These are phyloP conservation scores for Xylaria digitata DNA, from an alignment of 2,329 filamentous ascomycete genomes.

Conservation along the genomic window DNA sequence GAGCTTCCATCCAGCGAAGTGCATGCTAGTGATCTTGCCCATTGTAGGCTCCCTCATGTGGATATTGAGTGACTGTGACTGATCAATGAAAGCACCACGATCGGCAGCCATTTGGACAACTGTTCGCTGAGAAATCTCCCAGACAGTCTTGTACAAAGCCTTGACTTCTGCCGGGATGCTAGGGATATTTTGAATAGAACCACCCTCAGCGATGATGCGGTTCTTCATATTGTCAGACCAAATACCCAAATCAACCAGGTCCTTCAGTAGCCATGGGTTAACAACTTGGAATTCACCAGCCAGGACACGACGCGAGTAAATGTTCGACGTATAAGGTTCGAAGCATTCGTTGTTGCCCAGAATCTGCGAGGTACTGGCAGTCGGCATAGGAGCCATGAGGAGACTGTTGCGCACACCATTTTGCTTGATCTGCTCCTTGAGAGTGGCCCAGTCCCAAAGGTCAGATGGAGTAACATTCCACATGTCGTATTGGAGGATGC, in stretches of 20 bases:
- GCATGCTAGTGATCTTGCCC: slow-evolving; percentile 99
- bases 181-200: slow-evolving; percentile 95
- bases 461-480: slow-evolving; percentile 94
- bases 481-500: slow-evolving; percentile 98
- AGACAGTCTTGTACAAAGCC: slow-evolving; percentile 98
- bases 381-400: slow-evolving; percentile 96
- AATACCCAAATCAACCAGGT: slow-evolving; percentile 95
- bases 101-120: slow-evolving; percentile 99
- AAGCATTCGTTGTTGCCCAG: slow-evolving; percentile 99
- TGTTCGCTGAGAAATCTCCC: slow-evolving; percentile 96
- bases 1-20: slow-evolving; percentile 99
- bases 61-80: slow-evolving; percentile 99
- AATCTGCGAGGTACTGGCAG: slow-evolving; percentile 96
- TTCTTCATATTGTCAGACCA: slow-evolving; percentile 99
- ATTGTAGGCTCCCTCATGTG: slow-evolving; percentile 99
- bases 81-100: slow-evolving; percentile 97
- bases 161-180: slow-evolving; percentile 98
- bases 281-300: slow-evolving; percentile 99
- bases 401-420: slow-evolving; percentile 96
- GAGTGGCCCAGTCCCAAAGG: slow-evolving; percentile 93
- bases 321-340: slow-evolving; percentile 99
- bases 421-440: slow-evolving; percentile 92
- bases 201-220: slow-evolving; percentile 96
- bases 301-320: slow-evolving; percentile 97
- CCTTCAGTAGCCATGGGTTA: slow-evolving; percentile 98